Evolutionary conservation across 805 yeast genomes (phyloP), one percentile per base, ranked within the genome.

Genomic region (Saturnispora ahearnii): DNA sequence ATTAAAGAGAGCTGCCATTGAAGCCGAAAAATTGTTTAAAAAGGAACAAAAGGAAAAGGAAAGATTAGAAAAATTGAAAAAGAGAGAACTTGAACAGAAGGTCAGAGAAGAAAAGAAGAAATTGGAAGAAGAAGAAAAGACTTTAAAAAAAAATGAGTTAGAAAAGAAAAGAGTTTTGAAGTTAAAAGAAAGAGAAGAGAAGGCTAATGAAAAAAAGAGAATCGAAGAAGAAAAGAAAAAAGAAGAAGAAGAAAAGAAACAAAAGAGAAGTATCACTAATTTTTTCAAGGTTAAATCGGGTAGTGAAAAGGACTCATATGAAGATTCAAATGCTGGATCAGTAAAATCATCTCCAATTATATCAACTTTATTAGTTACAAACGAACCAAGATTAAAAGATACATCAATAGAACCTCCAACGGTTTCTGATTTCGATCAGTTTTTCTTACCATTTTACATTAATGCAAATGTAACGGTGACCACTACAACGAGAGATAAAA

Each of bases 141-240:
- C 57, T 63, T 41, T 61, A 59, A 66, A 60, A 56, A 61, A 57
- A 60, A 50, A 50, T 57, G 59, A 48, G 57, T 56, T 43, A 59
- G 58, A 30, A 62, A 64, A 31, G 63, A 65, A 53, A 67, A 65
- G 52, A 63, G 63, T 48, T 64, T 67, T 41, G 67, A 69, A 51
- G 62, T 62, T 30, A 59, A 66, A 49, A 68, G 67, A 40, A 57
- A 63, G 53, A 54, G 55, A 37, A 11, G 58, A 51, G 44, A 32
- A 48, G 33, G 54, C 50, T 37, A 51, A 52, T 33, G 59, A 59
- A 49, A 51, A 59, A n/a, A 54, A 54, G 45, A 60, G 51, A 31
- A 44, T 52, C n/a, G 52, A 52, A 45, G 53, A 57, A 49, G 57
- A 61, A 45, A 59, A 57, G 50, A 61, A 55, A 33, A 51, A 54